Conservation (phyloP, 352 stramenopile genomes). For the Pythium guiyangense region DNA sequence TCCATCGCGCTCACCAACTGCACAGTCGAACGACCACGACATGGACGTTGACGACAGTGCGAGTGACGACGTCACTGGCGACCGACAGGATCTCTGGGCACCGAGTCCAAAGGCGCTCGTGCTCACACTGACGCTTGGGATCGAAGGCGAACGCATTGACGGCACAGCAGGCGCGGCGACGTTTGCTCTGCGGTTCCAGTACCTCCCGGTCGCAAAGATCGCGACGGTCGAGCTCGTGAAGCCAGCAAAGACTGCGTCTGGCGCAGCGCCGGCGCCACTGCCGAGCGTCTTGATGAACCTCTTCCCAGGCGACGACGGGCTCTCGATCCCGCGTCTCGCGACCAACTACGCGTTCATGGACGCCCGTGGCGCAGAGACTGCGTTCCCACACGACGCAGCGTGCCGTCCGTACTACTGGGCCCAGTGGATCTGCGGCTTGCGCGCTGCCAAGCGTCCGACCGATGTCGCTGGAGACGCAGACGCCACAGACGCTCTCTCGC, state of each 20-base stretch:
- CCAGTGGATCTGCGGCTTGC: constrained; percentile 70
- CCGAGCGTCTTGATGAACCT: constrained; percentile 44
- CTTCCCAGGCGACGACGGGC: constrained; percentile 57
- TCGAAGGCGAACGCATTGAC: constrained; percentile 30
- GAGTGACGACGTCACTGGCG: not conserved
- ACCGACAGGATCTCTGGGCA: constrained; percentile 38
- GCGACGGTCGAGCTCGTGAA: constrained; percentile 52
- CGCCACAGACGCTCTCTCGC: constrained; percentile 1
- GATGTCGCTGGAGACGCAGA: not conserved
- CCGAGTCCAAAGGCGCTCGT: constrained; percentile 47
- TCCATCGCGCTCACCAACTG: no score
- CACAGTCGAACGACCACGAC: not conserved
- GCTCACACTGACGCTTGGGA: constrained; percentile 34
- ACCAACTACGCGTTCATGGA: constrained; percentile 47
- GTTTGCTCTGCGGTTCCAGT: constrained; percentile 63
- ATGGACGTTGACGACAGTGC: constrained; percentile 14
- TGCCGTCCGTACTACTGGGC: constrained; percentile 67
- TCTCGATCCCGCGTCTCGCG: constrained; percentile 30
- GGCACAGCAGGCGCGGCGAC: constrained; percentile 18
- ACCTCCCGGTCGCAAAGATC: constrained; percentile 44
- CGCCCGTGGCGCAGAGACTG: constrained; percentile 26
- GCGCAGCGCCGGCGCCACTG: not conserved
- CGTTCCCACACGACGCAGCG: constrained; percentile 32
- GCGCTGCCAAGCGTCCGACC: constrained; percentile 35
- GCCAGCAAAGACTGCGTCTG: not conserved